A percentile compares a stretch with the other conserved stretches of the same genome.
Conservation (phyloP, 139 green algal genomes). For the Zygnema cylindricum region DNA sequence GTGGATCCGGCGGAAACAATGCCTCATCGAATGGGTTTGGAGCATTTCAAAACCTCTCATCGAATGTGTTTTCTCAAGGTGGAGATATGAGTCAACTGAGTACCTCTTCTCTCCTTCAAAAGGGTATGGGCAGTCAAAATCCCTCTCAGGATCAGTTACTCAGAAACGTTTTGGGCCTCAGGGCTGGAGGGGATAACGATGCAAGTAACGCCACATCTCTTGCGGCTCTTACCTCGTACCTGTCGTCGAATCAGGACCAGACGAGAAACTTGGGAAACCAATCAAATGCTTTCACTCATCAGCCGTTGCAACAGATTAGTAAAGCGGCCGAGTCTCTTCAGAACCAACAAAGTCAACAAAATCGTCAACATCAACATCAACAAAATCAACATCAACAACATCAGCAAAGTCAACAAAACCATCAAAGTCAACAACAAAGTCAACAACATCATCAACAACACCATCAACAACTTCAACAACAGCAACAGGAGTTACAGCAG, state of each 20-base stretch:
- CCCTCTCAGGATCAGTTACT: background rate
- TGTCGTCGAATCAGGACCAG: conserved; percentile 4
- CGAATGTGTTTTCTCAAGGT: background rate
- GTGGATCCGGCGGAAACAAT: background rate
- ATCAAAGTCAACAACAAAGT: too few relatives aligned
- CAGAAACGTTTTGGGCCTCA: background rate
- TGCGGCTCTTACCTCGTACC: background rate
- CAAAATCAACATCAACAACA: too few relatives aligned
- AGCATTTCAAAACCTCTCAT: background rate
- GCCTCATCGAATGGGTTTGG: background rate
- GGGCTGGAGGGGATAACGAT: background rate
- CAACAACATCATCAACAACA: background rate
- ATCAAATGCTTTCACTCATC: too few relatives aligned
- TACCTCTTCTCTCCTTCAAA: background rate
- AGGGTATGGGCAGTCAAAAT: background rate
- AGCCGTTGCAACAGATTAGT: too few relatives aligned
- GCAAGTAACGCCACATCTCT: background rate
- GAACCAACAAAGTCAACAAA: too few relatives aligned
- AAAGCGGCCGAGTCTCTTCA: too few relatives aligned
- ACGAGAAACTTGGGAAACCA: background rate
- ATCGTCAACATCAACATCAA: too few relatives aligned
- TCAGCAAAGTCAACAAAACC: too few relatives aligned
- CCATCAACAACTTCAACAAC: background rate
- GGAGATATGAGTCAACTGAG: background rate
- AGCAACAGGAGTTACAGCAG: background rate